phyloP scores from a whole-genome alignment of 2,329 filamentous ascomycete species.

The Fusarium beomiforme region DNA sequence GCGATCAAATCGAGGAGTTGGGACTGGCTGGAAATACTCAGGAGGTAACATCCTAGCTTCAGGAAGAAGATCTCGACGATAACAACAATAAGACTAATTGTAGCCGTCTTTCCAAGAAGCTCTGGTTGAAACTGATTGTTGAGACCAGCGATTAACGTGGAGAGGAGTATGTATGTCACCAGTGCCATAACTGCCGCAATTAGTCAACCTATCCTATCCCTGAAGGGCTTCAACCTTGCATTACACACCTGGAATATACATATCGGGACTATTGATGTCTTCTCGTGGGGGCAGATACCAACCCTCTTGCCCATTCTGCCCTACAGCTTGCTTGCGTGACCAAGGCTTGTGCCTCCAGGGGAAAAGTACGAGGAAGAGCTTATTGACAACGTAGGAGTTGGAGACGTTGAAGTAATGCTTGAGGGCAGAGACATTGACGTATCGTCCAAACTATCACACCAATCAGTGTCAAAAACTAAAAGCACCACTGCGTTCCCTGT shows the following conservation, averaged over 20 bases:
- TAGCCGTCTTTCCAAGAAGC: constrained; percentile 88
- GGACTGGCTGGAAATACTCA: constrained; percentile 93
- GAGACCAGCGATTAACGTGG: constrained; percentile 88
- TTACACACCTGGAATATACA: constrained; percentile 85
- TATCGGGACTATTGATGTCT: constrained; percentile 97
- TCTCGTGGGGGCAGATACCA: constrained; percentile 92
- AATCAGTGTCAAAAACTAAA: constrained; percentile 19
- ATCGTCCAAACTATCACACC: constrained; percentile 64
- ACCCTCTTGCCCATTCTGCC: constrained; percentile 74
- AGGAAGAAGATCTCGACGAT: constrained; percentile 88
- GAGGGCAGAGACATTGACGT: constrained; percentile 89
- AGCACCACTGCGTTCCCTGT: not conserved
- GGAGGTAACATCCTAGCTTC: constrained; percentile 91
- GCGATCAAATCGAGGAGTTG: constrained; percentile 94
- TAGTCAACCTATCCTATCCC: constrained; percentile 19
- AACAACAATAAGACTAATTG: constrained; percentile 83
- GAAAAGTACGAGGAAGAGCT: constrained; percentile 92
- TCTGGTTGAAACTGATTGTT: constrained; percentile 94
- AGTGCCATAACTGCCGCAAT: constrained; percentile 81
- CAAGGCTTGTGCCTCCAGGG: constrained; percentile 98
- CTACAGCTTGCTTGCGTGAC: constrained; percentile 86
- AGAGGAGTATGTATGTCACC: constrained; percentile 96
- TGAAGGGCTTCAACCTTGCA: not conserved
- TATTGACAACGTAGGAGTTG: constrained; percentile 95
- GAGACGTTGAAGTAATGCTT: constrained; percentile 99